These are phyloP conservation scores for Fusarium sp. DNA, from an alignment of 2,329 filamentous ascomycete species.

Conservation along the genomic window DNA sequence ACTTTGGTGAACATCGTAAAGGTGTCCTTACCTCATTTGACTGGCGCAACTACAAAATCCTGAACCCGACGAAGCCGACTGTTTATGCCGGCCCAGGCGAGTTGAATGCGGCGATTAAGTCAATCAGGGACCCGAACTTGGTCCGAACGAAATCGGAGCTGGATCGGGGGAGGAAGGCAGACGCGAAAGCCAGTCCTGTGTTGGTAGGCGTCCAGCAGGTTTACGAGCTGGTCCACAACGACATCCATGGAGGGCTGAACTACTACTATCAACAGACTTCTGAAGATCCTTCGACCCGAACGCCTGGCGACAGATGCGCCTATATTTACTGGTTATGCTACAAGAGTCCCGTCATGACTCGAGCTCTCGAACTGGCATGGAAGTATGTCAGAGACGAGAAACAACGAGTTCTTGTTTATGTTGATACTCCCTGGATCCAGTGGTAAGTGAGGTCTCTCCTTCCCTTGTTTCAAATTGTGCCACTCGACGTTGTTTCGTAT, in stretches of 20 bases:
- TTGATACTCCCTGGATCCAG: background rate
- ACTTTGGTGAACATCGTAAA: background rate
- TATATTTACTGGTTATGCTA: background rate
- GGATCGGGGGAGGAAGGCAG: background rate
- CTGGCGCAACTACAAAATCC: background rate
- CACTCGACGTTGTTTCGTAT: no score
- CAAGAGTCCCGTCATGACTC: background rate
- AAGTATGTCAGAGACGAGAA: background rate
- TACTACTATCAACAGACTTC: background rate
- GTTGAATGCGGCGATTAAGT: background rate
- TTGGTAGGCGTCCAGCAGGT: background rate
- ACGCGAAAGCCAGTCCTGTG: background rate
- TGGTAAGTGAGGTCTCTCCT: background rate
- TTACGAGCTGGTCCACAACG: background rate
- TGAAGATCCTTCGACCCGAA: background rate
- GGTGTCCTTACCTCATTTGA: background rate
- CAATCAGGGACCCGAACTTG: background rate
- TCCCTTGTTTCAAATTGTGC: no score
- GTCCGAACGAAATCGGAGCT: rapidly evolving
- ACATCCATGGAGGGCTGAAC: background rate
- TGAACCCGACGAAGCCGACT: rapidly evolving
- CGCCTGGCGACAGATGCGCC: background rate
- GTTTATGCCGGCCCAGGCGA: no score
- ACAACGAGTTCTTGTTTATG: background rate
- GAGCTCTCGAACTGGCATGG: background rate